Percentiles rank a stretch among this genome's conserved stretches.
phyloP scores from a whole-genome alignment of 176 grass and related monocot genomes.

The Otatea glauca region DNA sequence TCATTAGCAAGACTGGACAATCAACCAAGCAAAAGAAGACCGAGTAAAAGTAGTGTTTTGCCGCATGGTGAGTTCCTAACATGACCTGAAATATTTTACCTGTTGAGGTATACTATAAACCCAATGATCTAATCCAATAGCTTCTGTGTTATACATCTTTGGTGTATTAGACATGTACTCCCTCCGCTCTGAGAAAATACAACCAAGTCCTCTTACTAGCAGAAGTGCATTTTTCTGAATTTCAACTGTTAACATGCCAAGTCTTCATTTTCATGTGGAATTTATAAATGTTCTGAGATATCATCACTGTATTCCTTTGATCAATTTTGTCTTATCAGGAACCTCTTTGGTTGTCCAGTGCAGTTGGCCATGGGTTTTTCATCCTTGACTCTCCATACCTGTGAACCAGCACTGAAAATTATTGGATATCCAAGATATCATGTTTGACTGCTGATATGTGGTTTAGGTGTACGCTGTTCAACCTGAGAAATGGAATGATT shows the following conservation, averaged over 20 bases:
- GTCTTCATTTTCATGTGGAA: not conserved
- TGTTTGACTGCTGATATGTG: conserved; percentile 32
- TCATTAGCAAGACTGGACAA: conserved; percentile 52
- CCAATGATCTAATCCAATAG: conserved; percentile 25
- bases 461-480: conserved; percentile 36
- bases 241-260: not conserved
- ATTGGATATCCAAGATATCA: not conserved
- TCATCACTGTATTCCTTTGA: not conserved
- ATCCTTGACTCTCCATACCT: conserved; percentile 12
- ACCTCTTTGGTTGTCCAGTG: not conserved
- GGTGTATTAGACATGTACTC: not conserved
- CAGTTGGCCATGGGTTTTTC: conserved; percentile 17
- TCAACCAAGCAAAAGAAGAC: conserved; percentile 91
- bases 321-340: conserved; percentile 31
- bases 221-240: not conserved
- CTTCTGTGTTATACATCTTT: not conserved
- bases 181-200: not conserved
- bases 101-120: not conserved
- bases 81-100: not conserved
- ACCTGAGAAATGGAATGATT: conserved; percentile 26
- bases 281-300: conserved; percentile 10
- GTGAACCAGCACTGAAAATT: conserved; percentile 4
- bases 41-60: conserved; percentile 51
- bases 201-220: not conserved
- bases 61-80: conserved; percentile 39